These are phyloP conservation scores for Phytophthora fragariae DNA, from an alignment of 352 stramenopile genomes.

Conservation along the genomic window DNA sequence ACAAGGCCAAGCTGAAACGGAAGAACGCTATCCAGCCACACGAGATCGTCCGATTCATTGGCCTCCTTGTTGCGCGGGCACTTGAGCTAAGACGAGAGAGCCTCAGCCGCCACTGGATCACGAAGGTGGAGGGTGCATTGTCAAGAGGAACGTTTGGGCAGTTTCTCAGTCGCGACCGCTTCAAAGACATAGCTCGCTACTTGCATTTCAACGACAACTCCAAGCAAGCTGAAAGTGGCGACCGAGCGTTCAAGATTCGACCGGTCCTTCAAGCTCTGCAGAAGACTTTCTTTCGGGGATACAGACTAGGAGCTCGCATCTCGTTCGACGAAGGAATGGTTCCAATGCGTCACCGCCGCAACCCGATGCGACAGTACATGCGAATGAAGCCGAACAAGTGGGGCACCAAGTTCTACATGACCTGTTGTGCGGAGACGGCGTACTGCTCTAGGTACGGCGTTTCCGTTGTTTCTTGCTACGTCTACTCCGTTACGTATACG, in stretches of 20 bases:
- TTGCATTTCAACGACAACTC: slow-evolving; percentile 17
- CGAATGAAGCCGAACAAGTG: background rate
- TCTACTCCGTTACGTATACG: no score
- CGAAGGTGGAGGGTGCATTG: no score
- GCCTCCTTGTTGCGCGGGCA: background rate
- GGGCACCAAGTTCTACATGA: background rate
- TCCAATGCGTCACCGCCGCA: background rate
- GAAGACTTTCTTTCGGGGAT: background rate
- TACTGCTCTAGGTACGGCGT: background rate
- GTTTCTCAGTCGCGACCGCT: background rate
- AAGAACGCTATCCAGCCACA: slow-evolving; percentile 9
- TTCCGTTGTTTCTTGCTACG: background rate
- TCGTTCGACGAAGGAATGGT: background rate
- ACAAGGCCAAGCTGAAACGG: background rate
- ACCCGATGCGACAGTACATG: background rate
- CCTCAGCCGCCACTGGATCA: no score
- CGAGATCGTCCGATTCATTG: slow-evolving; percentile 8
- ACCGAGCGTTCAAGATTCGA: slow-evolving; percentile 12
- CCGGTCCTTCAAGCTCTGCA: background rate
- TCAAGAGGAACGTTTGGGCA: no score
- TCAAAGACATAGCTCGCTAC: slow-evolving; percentile 10
- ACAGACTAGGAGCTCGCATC: background rate
- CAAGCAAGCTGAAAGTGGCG: background rate
- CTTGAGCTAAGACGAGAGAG: no score
- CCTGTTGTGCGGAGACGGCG: background rate